Evolutionary conservation across 345 rosid species (phyloP), one percentile per base, ranked within the genome.

Genomic region (Pistacia integerrima): DNA sequence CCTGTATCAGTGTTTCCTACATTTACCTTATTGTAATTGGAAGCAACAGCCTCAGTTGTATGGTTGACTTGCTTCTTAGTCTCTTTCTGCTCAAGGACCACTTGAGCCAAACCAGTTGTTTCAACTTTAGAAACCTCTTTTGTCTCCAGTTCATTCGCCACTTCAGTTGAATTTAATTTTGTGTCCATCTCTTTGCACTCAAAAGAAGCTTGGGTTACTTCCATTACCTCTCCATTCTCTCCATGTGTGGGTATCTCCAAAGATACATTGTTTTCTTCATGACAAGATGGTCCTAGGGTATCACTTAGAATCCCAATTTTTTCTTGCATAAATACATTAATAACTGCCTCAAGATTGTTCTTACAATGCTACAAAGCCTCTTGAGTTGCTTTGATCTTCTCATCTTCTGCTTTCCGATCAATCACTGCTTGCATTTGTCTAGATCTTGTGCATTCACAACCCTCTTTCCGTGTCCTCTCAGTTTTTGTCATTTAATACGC

Each of bases 51-150:
- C 22, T 22, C 22, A 22, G 22, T 22, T 22, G 22, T 22, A 22
- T 22, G 22, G 22, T 22, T 22, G 22, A 22, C 22, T 22, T 22
- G 22, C 22, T 22, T 22, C 22, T 22, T 22, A 22, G 22, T 22
- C 22, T 22, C 22, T 22, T 22, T 22, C 22, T 22, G 0, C 22
- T 22, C 22, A 22, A 22, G 22, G 22, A 22, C 22, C 22, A 22
- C 22, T 22, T 22, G 22, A 22, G 22, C 22, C 22, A 22, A 22
- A 22, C 22, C 22, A 22, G 80, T 73, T 72, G 75, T 77, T 73
- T 87, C 87, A 82, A 69, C 68, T 73, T 87, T 90, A 83, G 69
- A 69, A 64, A 67, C 82, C 77, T 83, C 82, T 76, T 72, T 80
- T 65, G 75, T 81, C 72, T 80, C 90, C 74, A 48, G 28, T 73